These are phyloP conservation scores for Fomitopsis serialis DNA, from an alignment of 768 basidiomycete species.

Conservation along the genomic window DNA sequence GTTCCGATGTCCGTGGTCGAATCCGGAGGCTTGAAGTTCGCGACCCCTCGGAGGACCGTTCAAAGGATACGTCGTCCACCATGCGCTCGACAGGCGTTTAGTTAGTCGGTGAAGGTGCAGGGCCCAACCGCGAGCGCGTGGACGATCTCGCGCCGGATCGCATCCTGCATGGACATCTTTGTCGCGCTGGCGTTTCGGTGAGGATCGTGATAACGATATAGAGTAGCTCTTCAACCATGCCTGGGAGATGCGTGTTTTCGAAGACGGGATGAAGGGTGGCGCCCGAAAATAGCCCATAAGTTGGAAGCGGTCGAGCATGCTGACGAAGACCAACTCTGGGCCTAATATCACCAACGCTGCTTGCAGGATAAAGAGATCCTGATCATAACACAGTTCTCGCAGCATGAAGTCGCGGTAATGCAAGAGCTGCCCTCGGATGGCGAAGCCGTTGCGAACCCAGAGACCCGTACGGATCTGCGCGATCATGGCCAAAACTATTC, in stretches of 20 bases:
- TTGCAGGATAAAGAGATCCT: constrained; percentile 89
- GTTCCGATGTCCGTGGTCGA: constrained; percentile 70
- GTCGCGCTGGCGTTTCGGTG: constrained; percentile 76
- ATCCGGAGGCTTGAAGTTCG: constrained; percentile 80
- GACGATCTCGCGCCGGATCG: constrained; percentile 80
- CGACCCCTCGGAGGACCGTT: constrained; percentile 74
- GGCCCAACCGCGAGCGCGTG: constrained; percentile 88
- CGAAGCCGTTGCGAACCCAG: constrained; percentile 97
- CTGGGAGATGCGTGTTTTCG: constrained; percentile 64
- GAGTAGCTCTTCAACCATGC: constrained; percentile 90
- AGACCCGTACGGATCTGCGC: constrained; percentile 93
- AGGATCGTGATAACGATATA: constrained; percentile 84
- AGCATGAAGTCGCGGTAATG: constrained; percentile 97
- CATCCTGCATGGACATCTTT: constrained; percentile 54
- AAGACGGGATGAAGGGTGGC: constrained; percentile 51
- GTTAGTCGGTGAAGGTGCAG: constrained; percentile 82
- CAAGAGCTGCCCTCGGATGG: constrained; percentile 88
- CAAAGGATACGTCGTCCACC: constrained; percentile 79
- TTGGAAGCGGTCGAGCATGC: constrained; percentile 87
- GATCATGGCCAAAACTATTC: constrained; percentile 77
- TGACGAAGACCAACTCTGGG: constrained; percentile 74
- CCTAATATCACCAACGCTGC: constrained; percentile 74
- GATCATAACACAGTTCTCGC: constrained; percentile 94
- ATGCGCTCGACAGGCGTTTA: constrained; percentile 86
- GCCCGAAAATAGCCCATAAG: constrained; percentile 72